Conservation (phyloP, 257 asterid species). For the Solanum clarkiae region DNA sequence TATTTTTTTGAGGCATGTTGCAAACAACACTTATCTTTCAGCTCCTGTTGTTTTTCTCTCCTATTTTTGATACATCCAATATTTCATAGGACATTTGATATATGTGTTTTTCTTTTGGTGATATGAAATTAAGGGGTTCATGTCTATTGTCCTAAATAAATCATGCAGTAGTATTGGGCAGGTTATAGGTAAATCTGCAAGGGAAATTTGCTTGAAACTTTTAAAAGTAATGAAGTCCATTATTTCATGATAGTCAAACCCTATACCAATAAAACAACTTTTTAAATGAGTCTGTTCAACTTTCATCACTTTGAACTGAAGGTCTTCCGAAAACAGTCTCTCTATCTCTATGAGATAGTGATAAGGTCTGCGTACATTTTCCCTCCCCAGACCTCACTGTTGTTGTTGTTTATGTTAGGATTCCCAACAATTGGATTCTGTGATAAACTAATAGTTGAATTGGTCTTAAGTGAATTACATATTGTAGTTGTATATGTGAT, state of each 20-base stretch:
- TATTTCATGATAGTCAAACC: not conserved
- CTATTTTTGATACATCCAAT: not conserved
- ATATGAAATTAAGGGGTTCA: not conserved
- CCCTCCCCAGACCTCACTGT: no score
- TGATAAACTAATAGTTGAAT: no score
- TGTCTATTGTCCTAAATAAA: not conserved
- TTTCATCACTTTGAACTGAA: no score
- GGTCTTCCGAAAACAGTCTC: no score
- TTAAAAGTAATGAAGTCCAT: not conserved
- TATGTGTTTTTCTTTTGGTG: not conserved
- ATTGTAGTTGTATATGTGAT: no score
- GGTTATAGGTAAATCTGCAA: not conserved
- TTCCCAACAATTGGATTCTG: no score
- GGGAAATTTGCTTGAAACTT: not conserved
- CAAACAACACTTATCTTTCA: not conserved
- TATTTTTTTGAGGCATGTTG: slow-evolving; percentile 5
- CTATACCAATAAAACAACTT: not conserved
- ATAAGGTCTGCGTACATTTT: no score
- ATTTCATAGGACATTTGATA: not conserved
- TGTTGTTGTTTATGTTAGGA: no score
- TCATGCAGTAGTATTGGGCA: not conserved
- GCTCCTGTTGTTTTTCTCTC: not conserved
- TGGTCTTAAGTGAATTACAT: no score
- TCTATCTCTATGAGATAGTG: no score
- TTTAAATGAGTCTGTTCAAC: not conserved